Base-by-base conservation (phyloP, 1,139 yeast species). In the Oligophagozyma castellii region DNA sequence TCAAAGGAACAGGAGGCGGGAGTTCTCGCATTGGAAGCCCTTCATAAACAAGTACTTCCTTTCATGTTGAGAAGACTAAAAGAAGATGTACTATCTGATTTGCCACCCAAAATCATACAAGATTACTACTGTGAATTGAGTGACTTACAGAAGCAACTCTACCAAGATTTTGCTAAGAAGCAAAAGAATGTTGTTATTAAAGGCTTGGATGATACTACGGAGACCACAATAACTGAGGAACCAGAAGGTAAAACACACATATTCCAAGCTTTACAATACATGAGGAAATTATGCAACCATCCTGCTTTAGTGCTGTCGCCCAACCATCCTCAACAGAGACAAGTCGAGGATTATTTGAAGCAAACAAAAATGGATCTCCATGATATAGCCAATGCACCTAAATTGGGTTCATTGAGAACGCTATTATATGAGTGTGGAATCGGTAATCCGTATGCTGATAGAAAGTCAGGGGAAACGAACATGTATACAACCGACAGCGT, bases 61-160 rank as follows among this genome's bases (percentile, higher is more conserved):
- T 92, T 92, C 53, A 76, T 92, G 83, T 62, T 92, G 43, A 76
- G 99, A 54, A 76, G 99, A 51, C 66, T 92, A 45, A 92, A 92
- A 51, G 98, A 92, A 51, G 98, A 92, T 46, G 99, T 92, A 5
- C 63, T 92, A 35, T 77, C 93, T 1, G 99, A 92, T 54, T 64
- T 92, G 41, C 99, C 99, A 7, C 99, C 99, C 24, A 92, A 92
- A 58, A 89, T 92, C 42, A 89, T 92, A 42, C 99, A 92, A 55
- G 99, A 92, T 59, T 86, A 92, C 52, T 89, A 89, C 53, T 92
- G 98, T 61, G 96, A 89, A 43, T 63, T 92, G 39, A 81, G 94
- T 46, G 94, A 83, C 36, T 61, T 84, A 35, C 99, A 92, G 53
- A 78, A 77, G 48, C 78, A 73, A 41, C 61, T 92, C 28, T 92